These are phyloP conservation scores for Pontederia paniculata DNA, from an alignment of 176 grass and related monocot species.

Conservation along the genomic window DNA sequence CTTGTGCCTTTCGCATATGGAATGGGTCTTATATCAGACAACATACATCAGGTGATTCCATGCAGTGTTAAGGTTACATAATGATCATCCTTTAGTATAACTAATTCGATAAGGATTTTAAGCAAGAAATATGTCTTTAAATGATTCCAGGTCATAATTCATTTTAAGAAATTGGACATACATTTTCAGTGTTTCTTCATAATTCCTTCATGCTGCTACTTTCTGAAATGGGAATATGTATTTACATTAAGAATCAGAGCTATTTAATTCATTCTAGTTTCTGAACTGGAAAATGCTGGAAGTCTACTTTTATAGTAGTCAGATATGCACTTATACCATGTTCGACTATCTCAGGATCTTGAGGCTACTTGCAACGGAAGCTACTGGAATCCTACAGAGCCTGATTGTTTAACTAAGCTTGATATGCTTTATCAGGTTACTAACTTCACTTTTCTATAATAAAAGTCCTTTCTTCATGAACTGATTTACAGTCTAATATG, in stretches of 20 bases:
- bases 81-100: not conserved
- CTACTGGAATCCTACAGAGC: constrained; percentile 48
- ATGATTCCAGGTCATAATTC: too few species aligned
- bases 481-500: too few species aligned
- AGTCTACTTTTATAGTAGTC: too few species aligned
- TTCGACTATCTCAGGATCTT: constrained; percentile 41
- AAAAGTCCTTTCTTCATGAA: not conserved
- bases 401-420: constrained; percentile 24
- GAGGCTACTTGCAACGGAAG: constrained; percentile 46
- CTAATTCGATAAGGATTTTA: too few species aligned
- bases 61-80: not conserved
- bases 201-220: too few species aligned
- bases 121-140: too few species aligned
- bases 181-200: too few species aligned
- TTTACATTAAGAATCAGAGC: too few species aligned
- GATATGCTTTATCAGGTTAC: constrained; percentile 41
- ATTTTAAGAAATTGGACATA: too few species aligned
- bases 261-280: too few species aligned
- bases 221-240: too few species aligned
- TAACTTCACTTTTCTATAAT: not conserved
- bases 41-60: constrained; percentile 46
- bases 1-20: constrained; percentile 94
- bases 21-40: constrained; percentile 83
- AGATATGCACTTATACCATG: not conserved
- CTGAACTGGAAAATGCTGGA: too few species aligned